Percentiles rank a stretch among this genome's conserved stretches.
phyloP scores from a whole-genome alignment of 805 yeast genomes.

The Teunomyces cretensis region DNA sequence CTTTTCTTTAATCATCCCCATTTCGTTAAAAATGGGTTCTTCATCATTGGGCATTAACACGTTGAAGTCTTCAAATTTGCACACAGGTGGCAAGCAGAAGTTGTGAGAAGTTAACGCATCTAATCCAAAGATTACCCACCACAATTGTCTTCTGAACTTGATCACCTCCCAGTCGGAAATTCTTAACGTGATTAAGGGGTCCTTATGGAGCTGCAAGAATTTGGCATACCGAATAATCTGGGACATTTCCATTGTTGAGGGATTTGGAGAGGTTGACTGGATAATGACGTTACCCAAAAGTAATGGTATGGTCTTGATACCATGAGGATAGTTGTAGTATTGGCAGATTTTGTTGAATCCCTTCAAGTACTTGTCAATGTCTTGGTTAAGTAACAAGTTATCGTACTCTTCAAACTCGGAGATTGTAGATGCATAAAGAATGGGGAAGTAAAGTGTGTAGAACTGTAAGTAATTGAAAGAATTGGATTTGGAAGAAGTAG shows the following conservation, averaged over 20 bases:
- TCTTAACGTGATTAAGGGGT: constrained; percentile 54
- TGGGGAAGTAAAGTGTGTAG: constrained; percentile 50
- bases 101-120: constrained; percentile 59
- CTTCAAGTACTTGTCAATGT: constrained; percentile 49
- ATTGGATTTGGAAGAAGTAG: constrained; percentile 4
- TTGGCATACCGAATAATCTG: constrained; percentile 57
- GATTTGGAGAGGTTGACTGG: constrained; percentile 56
- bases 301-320: constrained; percentile 40
- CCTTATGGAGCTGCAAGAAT: constrained; percentile 55
- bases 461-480: constrained; percentile 42
- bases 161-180: constrained; percentile 48
- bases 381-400: constrained; percentile 44
- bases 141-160: constrained; percentile 54
- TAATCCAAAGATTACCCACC: constrained; percentile 67
- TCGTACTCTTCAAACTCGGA: constrained; percentile 60
- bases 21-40: constrained; percentile 32
- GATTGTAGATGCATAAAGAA: constrained; percentile 57
- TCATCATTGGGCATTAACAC: constrained; percentile 54
- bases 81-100: constrained; percentile 54
- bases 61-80: constrained; percentile 53
- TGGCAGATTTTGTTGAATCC: constrained; percentile 51
- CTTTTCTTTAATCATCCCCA: constrained; percentile 26
- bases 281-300: constrained; percentile 49
- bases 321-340: constrained; percentile 51
- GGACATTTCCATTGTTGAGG: constrained; percentile 55